Percentiles rank a stretch among this genome's conserved stretches.
These are phyloP conservation scores for Helichrysum umbraculigerum DNA, from an alignment of 129 eudicot genomes.

Conservation along the genomic window DNA sequence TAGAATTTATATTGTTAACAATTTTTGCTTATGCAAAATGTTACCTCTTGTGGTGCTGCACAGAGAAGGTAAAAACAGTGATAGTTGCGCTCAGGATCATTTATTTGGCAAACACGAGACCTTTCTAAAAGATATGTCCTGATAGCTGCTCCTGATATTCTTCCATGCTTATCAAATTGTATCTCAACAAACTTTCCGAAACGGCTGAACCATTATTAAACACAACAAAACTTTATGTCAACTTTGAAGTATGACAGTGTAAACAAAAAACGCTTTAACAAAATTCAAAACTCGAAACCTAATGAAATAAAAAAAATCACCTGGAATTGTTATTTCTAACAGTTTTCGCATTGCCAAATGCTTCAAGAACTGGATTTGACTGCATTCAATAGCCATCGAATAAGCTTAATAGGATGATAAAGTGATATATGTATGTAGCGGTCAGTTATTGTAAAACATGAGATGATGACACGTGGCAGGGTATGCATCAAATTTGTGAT, in stretches of 20 bases:
- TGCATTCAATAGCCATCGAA: constrained; percentile 45
- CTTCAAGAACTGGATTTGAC: constrained; percentile 99
- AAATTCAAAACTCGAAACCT: background rate
- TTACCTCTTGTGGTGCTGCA: constrained; percentile 99
- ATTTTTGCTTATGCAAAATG: background rate
- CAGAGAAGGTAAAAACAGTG: constrained; percentile 98
- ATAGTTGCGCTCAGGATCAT: constrained; percentile 95
- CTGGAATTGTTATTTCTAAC: constrained; percentile 99
- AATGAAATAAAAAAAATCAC: constrained; percentile 35
- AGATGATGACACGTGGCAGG: no score
- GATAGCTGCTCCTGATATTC: constrained; percentile 99
- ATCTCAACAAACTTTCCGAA: constrained; percentile 99
- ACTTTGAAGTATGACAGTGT: background rate
- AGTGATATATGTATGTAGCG: background rate
- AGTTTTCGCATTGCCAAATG: constrained; percentile 99
- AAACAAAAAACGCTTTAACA: no score
- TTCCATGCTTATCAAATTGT: constrained; percentile 95
- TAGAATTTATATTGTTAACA: background rate
- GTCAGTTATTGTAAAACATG: no score
- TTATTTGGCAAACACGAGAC: constrained; percentile 97
- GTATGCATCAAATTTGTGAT: no score
- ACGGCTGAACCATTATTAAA: constrained; percentile 64
- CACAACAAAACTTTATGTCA: constrained; percentile 16
- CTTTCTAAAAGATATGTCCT: constrained; percentile 96
- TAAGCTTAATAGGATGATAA: constrained; percentile 15